Base-by-base conservation (phyloP, 768 basidiomycete genomes). In the Harrya chromipes region DNA sequence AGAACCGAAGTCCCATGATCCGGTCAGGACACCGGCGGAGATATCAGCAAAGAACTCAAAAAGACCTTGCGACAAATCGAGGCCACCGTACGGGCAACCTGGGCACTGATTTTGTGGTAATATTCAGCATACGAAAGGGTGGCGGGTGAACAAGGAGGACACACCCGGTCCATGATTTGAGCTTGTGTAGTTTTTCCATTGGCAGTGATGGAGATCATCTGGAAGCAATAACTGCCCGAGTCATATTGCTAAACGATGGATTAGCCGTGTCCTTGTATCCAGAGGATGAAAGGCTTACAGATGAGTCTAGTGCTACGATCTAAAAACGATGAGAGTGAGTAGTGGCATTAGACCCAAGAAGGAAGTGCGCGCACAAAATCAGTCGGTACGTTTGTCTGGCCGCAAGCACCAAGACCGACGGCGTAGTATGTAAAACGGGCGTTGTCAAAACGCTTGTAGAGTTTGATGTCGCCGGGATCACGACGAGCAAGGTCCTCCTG, bases 41-140 rank as follows among this genome's bases (percentile, higher is more conserved):
- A 74, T 46, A 23, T 63, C 45, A 12, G 72, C 76, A 66, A 90
- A 88, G 71, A 64, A 78, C 39, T 69, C 33, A 71, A 92, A 91
- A 40, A 91, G 77, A 38, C 82, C 81, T 29, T 71, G 57, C 11
- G 83, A 82, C 40, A 90, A 67, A 68, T 92, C 90, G 24, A 91
- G 79, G 34, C 82, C 87, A 24, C 69, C 75, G 33, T 61, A 71
- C 4, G 81, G 80, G 64, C 89, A 91, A 27, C 79, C 79, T 10
- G 83, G 82, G 58, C 87, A 89, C 79, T 86, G 50, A 47, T 21
- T 11, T 46, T 24, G 43, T 33, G 24, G 9, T 4, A 21, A n/a
- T 14, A 36, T 40, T 45, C 27, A 8, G 39, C 37, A 23, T 8
- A 12, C 8, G 38, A 24, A 46, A 33, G 11, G 7, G 3, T 21